These are phyloP conservation scores for Tolypocladium pustulatum DNA, from an alignment of 2,329 filamentous ascomycete genomes.

Conservation along the genomic window DNA sequence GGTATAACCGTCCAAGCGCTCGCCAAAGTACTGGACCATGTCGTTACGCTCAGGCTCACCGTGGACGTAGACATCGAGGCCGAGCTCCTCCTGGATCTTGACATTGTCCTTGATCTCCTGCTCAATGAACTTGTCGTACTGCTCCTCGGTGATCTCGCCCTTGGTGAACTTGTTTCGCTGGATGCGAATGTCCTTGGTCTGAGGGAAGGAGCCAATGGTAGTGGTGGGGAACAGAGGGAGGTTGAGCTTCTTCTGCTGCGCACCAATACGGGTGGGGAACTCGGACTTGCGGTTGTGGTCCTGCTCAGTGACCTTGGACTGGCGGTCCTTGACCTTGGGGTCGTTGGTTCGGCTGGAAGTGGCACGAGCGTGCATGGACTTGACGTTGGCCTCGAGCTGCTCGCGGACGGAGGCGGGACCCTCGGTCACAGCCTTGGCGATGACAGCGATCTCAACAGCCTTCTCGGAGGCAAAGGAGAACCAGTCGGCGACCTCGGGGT, in stretches of 20 bases:
- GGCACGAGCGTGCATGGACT: constrained; percentile 82
- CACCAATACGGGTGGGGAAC: constrained; percentile 74
- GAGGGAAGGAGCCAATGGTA: constrained; percentile 98
- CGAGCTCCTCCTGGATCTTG: constrained; percentile 96
- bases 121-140: constrained; percentile 99
- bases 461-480: constrained; percentile 98
- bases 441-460: constrained; percentile 77
- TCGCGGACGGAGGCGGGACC: constrained; percentile 78
- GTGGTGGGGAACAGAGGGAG: constrained; percentile 97
- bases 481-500: constrained; percentile 89
- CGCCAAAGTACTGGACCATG: constrained; percentile 99
- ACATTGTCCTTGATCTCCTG: constrained; percentile 94
- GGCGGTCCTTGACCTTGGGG: constrained; percentile 92
- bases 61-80: constrained; percentile 93
- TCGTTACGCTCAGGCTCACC: constrained; percentile 99
- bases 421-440: constrained; percentile 94
- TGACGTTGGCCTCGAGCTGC: constrained; percentile 93
- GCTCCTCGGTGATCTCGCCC: constrained; percentile 79
- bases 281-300: constrained; percentile 89
- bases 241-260: constrained; percentile 86
- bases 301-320: constrained; percentile 71
- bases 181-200: constrained; percentile 97
- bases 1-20: constrained; percentile 90
- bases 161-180: constrained; percentile 98
- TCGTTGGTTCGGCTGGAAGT: constrained; percentile 94